A percentile compares a stretch with the other conserved stretches of the same genome.
phyloP scores from a whole-genome alignment of 2,329 filamentous ascomycete genomes.

The Botryotinia narcissicola region DNA sequence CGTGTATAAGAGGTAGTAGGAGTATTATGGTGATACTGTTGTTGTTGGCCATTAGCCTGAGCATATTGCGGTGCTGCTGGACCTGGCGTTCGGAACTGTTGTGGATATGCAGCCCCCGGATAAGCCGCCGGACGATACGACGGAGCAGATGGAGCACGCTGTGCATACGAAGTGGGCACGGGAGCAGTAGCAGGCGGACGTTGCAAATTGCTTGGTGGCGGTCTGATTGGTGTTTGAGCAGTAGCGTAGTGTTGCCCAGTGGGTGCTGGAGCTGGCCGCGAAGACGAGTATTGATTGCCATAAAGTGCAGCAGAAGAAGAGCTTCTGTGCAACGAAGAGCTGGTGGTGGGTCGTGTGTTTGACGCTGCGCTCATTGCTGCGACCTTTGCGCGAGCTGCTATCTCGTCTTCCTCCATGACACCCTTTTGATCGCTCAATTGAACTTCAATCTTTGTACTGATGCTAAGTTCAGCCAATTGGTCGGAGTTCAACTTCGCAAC shows the following conservation, averaged over 20 bases:
- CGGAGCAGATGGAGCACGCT: slow-evolving; percentile 31
- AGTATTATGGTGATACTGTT: slow-evolving; percentile 32
- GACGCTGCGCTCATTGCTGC: slow-evolving; percentile 29
- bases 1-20: slow-evolving; percentile 30
- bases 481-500: slow-evolving; percentile 57
- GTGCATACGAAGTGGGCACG: slow-evolving; percentile 30
- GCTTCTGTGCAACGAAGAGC: slow-evolving; percentile 32
- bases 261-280: slow-evolving; percentile 25
- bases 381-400: slow-evolving; percentile 32
- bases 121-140: slow-evolving; percentile 35
- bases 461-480: slow-evolving; percentile 51
- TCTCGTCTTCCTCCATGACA: slow-evolving; percentile 54
- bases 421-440: slow-evolving; percentile 49
- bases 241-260: slow-evolving; percentile 22
- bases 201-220: slow-evolving; percentile 32
- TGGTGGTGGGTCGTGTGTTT: slow-evolving; percentile 25
- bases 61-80: slow-evolving; percentile 32
- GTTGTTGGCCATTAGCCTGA: slow-evolving; percentile 25
- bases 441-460: slow-evolving; percentile 51
- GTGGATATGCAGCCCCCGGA: slow-evolving; percentile 35
- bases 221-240: slow-evolving; percentile 34
- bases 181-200: slow-evolving; percentile 34
- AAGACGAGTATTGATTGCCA: slow-evolving; percentile 38
- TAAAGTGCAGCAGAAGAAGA: slow-evolving; percentile 33
- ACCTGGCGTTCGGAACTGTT: slow-evolving; percentile 34